Conservation (phyloP, 2,329 filamentous ascomycete genomes). For the Nothomitra cinnamomea region DNA sequence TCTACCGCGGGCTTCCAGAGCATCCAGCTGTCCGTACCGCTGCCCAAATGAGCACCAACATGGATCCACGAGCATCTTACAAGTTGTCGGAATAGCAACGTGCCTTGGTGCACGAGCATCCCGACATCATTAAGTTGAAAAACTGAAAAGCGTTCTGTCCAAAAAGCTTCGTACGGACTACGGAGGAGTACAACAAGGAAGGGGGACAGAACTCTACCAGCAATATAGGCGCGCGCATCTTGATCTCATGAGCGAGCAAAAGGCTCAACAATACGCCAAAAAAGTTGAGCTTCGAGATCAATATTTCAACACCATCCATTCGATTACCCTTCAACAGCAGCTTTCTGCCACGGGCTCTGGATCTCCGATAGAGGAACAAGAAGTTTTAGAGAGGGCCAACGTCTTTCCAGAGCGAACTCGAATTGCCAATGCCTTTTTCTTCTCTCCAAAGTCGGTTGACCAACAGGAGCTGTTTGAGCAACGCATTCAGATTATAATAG, state of each 20-base stretch:
- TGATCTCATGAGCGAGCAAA: background rate
- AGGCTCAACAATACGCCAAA: background rate
- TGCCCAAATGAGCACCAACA: background rate
- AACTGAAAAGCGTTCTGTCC: background rate
- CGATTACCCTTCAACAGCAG: background rate
- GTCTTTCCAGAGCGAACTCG: background rate
- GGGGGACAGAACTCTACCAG: background rate
- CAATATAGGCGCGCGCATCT: background rate
- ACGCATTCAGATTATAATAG: background rate
- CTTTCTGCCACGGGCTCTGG: background rate
- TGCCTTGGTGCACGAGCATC: background rate
- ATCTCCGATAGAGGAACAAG: background rate
- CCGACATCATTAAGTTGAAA: background rate
- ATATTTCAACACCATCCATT: constrained; percentile 3
- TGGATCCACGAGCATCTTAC: background rate
- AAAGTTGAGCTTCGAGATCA: background rate
- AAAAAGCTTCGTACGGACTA: background rate
- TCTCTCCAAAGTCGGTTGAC: background rate
- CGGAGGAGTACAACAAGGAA: background rate
- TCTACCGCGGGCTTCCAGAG: background rate
- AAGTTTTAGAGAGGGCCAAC: background rate
- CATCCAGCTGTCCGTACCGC: background rate
- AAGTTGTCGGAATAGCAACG: background rate
- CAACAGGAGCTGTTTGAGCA: background rate
- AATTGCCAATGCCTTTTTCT: background rate